These are phyloP conservation scores for Tricholoma terreum DNA, from an alignment of 768 basidiomycete species.

Conservation along the genomic window DNA sequence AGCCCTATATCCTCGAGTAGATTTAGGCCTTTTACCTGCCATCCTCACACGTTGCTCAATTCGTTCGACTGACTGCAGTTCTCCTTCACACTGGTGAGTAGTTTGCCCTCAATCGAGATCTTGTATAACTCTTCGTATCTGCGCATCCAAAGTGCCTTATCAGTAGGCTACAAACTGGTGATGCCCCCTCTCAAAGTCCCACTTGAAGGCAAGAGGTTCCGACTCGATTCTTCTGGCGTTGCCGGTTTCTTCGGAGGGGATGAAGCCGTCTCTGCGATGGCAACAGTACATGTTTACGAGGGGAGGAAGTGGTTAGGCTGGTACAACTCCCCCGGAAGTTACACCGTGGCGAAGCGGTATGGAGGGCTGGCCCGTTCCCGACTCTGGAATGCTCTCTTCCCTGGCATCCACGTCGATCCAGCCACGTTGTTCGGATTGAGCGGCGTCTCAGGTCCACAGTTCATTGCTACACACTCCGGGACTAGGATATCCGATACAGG, in stretches of 20 bases:
- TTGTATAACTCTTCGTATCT: no score
- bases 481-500: constrained; percentile 23
- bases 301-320: constrained; percentile 33
- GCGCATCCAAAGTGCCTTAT: no score
- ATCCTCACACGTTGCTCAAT: no score
- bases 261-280: constrained; percentile 33
- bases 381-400: constrained; percentile 32
- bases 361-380: constrained; percentile 27
- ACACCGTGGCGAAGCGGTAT: constrained; percentile 28
- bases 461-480: constrained; percentile 23
- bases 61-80: no score
- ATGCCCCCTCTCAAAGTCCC: background rate
- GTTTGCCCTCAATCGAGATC: no score
- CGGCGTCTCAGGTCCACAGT: constrained; percentile 23
- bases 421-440: constrained; percentile 22
- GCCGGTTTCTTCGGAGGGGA: constrained; percentile 34
- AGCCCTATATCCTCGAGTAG: no score
- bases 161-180: no score
- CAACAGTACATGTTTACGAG: constrained; percentile 29
- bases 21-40: no score
- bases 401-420: constrained; percentile 30
- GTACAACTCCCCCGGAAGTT: constrained; percentile 35
- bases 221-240: constrained; percentile 22
- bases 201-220: background rate
- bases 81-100: no score